Evolutionary conservation across 2,329 filamentous ascomycete genomes (phyloP), one percentile per base, ranked within the genome.

Genomic region (Pseudogymnoascus verrucosus): DNA sequence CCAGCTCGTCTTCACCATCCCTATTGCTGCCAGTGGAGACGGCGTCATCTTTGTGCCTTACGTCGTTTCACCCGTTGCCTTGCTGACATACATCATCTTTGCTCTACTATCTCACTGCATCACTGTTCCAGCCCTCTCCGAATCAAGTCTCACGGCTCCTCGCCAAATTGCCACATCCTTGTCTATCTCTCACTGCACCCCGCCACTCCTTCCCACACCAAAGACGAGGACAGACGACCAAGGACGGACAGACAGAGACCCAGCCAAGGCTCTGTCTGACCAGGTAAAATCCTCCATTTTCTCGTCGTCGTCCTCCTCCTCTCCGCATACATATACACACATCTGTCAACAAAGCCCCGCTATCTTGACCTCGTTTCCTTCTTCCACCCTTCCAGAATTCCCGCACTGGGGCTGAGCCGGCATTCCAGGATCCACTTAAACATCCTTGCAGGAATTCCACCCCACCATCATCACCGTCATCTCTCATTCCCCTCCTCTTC

Each of bases 361-460:
- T 54, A 10, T 54, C 47, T 11, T 34, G 31, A 26, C 47, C 31
- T 54, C 47, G 6, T 54, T 51, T 54, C 47, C 47, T 54, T 54
- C 47, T 54, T 8, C 10, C 10, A 31, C n/a, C 26, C n/a, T 54
- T 54, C 47, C 47, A 54, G 47, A 54, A 54, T 54, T 34, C 47
- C 47, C 47, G 26, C 47, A 54, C 47, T 1, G 47, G 47, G 47
- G 47, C 47, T 54, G 47, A 54, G 26, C 47, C 26, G 47, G 47
- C 47, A 54, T 54, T 54, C 26, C 26, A 54, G 47, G 47, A n/a
- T 54, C 47, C 47, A 54, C 47, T 54, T 54, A 54, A 54, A 54
- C 26, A 54, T 34, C 47, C 47, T 31, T 54, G 47, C n/a, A 6
- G n/a, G 14, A 54, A 31, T 31, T 31, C 47, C 16, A 54, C 47